A percentile compares a stretch with the other conserved stretches of the same genome.
These are phyloP conservation scores for Geranium incanum DNA, from an alignment of 441 rosid genomes.

Conservation along the genomic window DNA sequence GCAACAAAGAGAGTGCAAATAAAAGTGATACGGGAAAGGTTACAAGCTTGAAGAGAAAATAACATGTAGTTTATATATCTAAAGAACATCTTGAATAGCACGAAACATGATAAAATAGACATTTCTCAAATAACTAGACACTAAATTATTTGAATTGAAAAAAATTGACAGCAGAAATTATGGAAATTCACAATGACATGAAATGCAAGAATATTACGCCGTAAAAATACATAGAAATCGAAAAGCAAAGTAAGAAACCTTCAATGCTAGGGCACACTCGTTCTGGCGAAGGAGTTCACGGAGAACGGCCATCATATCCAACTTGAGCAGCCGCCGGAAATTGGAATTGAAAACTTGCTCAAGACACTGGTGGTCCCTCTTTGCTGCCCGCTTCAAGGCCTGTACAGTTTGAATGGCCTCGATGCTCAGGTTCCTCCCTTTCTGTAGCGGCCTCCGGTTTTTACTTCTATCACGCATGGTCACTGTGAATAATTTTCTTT, in stretches of 20 bases:
- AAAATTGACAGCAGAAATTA: too few relatives aligned
- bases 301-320: constrained; percentile 78
- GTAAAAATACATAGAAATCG: not conserved
- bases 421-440: constrained; percentile 72
- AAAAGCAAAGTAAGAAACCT: constrained; percentile 24
- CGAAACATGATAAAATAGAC: not conserved
- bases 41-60: not conserved
- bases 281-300: constrained; percentile 72
- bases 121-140: not conserved
- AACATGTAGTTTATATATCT: not conserved
- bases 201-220: not conserved
- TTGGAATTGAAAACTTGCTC: constrained; percentile 38
- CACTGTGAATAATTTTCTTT: constrained; percentile 17
- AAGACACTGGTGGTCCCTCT: constrained; percentile 23
- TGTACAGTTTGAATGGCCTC: constrained; percentile 84
- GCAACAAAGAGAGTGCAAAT: not conserved
- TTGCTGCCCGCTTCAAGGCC: constrained; percentile 54
- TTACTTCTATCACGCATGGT: constrained; percentile 59
- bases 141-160: not conserved
- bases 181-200: not conserved
- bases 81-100: not conserved
- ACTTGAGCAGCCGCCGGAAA: constrained; percentile 67
- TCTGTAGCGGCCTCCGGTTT: constrained; percentile 65
- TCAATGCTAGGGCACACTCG: constrained; percentile 53
- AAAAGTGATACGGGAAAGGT: not conserved